Conservation (phyloP, 176 grass and related monocot species). For the Eragrostis curvula region DNA sequence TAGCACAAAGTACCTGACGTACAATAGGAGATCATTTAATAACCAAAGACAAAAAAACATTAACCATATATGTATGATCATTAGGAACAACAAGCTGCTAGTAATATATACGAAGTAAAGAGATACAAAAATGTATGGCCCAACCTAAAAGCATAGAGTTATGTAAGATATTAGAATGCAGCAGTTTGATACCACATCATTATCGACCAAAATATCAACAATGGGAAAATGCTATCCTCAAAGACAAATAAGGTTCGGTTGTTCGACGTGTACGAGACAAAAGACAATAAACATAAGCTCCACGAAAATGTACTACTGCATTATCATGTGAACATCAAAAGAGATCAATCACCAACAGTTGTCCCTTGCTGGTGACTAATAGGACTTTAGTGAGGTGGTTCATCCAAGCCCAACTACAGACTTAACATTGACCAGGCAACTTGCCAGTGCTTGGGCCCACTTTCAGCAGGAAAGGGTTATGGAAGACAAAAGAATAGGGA, state of each 20-base stretch:
- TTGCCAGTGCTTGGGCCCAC: neutral
- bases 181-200: neutral
- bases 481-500: neutral
- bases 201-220: neutral
- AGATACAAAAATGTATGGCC: neutral
- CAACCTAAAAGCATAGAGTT: neutral
- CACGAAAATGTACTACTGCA: neutral
- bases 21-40: conserved; percentile 24
- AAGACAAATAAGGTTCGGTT: neutral
- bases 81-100: conserved; percentile 17
- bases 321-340: neutral
- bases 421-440: neutral
- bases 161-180: neutral
- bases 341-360: neutral
- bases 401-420: neutral
- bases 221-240: neutral
- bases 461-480: neutral
- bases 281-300: neutral
- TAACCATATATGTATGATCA: conserved; percentile 1
- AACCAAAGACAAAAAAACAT: conserved; percentile 24
- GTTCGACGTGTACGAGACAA: neutral
- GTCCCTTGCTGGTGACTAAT: neutral
- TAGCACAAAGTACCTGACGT: conserved; percentile 30
- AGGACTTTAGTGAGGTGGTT: neutral
- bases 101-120: neutral